Evolutionary conservation across 179 eudicot species (phyloP).

Genomic region (Carnegiea gigantea): DNA sequence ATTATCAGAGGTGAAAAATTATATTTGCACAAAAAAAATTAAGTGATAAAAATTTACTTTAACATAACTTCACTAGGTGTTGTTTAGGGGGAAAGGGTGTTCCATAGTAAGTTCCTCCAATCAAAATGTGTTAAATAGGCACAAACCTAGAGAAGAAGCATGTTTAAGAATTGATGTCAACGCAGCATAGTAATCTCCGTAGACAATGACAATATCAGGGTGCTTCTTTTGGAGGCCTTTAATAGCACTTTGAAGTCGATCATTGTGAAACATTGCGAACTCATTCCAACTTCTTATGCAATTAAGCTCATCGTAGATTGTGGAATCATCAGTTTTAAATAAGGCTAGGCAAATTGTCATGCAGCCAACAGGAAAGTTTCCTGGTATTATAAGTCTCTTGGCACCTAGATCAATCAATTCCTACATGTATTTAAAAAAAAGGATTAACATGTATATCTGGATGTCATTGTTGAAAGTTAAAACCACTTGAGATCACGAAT

Average conservation of each 20-base stretch:
- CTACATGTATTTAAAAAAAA: neutral
- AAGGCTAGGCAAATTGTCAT: neutral
- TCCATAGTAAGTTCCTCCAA: too few relatives aligned
- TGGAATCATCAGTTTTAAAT: neutral
- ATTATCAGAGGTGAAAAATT: too few relatives aligned
- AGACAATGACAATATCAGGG: neutral
- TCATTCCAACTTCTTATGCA: neutral
- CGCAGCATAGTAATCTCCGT: neutral
- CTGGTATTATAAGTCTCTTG: neutral
- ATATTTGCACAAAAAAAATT: too few relatives aligned
- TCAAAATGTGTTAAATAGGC: too few relatives aligned
- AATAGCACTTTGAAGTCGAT: neutral
- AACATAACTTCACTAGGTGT: too few relatives aligned
- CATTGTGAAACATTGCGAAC: neutral
- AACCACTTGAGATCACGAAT: too few relatives aligned
- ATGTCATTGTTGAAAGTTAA: too few relatives aligned
- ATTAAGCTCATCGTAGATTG: neutral
- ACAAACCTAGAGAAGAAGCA: neutral
- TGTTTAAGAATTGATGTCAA: neutral
- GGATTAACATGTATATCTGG: too few relatives aligned
- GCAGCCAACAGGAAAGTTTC: neutral
- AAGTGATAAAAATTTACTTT: too few relatives aligned
- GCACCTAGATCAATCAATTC: neutral
- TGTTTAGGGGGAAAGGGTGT: too few relatives aligned
- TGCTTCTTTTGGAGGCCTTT: neutral